Conservation (phyloP, 768 basidiomycete genomes). For the Mycena venus region DNA sequence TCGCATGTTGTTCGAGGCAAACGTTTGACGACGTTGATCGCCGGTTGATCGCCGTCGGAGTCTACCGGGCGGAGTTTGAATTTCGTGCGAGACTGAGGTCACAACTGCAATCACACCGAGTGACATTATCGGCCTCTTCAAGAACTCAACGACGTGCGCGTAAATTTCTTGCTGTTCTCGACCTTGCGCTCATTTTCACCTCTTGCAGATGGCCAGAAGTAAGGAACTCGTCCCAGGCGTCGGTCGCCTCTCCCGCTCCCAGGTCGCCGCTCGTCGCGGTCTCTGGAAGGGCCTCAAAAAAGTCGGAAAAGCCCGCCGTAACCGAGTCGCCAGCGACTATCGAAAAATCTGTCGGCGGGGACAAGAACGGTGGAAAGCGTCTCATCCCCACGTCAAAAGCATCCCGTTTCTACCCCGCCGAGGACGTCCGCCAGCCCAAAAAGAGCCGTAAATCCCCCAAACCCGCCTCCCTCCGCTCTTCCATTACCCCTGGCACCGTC, state of each 20-base stretch:
- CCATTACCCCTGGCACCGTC: slow-evolving; percentile 94
- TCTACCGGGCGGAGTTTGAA: not conserved
- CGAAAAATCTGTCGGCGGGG: slow-evolving; percentile 89
- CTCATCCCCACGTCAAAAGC: slow-evolving; percentile 89
- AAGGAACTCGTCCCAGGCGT: slow-evolving; percentile 87
- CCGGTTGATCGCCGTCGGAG: not conserved
- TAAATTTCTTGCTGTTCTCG: not conserved
- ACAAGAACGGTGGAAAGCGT: slow-evolving; percentile 92
- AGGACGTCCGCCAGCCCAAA: slow-evolving; percentile 93
- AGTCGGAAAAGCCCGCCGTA: slow-evolving; percentile 72
- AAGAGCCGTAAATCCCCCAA: slow-evolving; percentile 90
- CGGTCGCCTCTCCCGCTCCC: slow-evolving; percentile 87
- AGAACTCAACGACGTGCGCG: slow-evolving; percentile 26
- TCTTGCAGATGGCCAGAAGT: slow-evolving; percentile 83
- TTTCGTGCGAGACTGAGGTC: no score
- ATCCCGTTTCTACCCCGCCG: slow-evolving; percentile 93
- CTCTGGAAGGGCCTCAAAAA: slow-evolving; percentile 91
- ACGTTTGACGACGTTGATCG: no score
- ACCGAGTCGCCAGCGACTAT: slow-evolving; percentile 72
- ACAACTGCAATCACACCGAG: no score
- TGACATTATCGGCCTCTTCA: slow-evolving; percentile 29
- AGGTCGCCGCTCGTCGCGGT: slow-evolving; percentile 83
- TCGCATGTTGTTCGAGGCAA: not conserved
- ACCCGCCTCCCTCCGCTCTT: slow-evolving; percentile 82
- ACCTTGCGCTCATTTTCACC: slow-evolving; percentile 25